phyloP scores from a whole-genome alignment of 2,329 filamentous ascomycete genomes.

The Onygenales sp. region DNA sequence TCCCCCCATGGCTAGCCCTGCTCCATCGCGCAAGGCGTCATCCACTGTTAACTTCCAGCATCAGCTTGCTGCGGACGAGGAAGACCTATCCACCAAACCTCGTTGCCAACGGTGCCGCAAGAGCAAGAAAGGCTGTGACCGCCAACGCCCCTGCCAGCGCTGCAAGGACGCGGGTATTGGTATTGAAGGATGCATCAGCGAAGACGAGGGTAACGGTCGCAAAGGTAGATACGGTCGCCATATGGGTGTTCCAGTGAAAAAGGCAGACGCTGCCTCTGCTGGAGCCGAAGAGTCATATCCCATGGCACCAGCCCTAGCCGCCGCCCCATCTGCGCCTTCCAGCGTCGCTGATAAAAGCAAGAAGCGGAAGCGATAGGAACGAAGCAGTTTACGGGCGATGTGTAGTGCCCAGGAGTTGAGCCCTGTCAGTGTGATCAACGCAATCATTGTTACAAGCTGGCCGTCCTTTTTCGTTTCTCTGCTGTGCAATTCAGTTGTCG shows the following conservation, averaged over 20 bases:
- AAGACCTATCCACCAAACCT: slow-evolving; percentile 88
- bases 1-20: slow-evolving; percentile 21
- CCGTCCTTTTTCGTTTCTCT: not conserved
- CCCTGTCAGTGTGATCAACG: not conserved
- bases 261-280: slow-evolving; percentile 32
- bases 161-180: slow-evolving; percentile 94
- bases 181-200: slow-evolving; percentile 88
- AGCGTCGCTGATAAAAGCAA: slow-evolving; percentile 49
- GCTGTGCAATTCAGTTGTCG: not conserved
- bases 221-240: slow-evolving; percentile 79
- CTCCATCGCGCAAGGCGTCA: slow-evolving; percentile 39
- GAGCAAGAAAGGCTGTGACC: slow-evolving; percentile 98
- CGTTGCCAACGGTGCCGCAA: slow-evolving; percentile 97
- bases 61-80: slow-evolving; percentile 60
- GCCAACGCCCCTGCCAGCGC: slow-evolving; percentile 85
- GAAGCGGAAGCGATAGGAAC: slow-evolving; percentile 55
- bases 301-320: slow-evolving; percentile 20
- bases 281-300: slow-evolving; percentile 20
- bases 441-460: not conserved
- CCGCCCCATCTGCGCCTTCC: slow-evolving; percentile 16
- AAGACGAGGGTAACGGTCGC: slow-evolving; percentile 94
- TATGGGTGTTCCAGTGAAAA: slow-evolving; percentile 60
- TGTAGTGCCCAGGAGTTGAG: too few relatives aligned
- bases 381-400: not conserved
- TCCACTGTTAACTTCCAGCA: slow-evolving; percentile 51